phyloP scores from a whole-genome alignment of 768 basidiomycete species.

The Pilatotrama ljubarskyi region DNA sequence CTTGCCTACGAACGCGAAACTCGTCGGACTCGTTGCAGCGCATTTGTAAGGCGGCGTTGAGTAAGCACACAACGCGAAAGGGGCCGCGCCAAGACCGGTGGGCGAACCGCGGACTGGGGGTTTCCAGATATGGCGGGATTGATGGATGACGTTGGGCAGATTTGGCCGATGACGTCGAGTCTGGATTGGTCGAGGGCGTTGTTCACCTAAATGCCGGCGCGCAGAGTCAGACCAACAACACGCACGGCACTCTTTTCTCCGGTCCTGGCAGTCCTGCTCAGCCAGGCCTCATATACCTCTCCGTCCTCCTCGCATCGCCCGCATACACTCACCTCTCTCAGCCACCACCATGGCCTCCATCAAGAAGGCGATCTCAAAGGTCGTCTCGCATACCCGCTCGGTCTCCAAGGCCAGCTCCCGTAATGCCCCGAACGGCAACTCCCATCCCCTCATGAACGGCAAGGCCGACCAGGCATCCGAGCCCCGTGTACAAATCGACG shows the following conservation, averaged over 20 bases:
- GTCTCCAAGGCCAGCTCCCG: conserved; percentile 14
- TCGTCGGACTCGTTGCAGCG: neutral
- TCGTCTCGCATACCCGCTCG: conserved; percentile 18
- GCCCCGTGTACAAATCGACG: conserved; percentile 2
- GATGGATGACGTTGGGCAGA: conserved; percentile 13
- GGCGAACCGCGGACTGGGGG: neutral
- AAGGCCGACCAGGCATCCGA: conserved; percentile 4
- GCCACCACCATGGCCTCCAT: conserved; percentile 23
- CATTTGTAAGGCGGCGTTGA: neutral
- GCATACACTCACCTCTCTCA: conserved; percentile 7
- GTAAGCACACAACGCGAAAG: neutral
- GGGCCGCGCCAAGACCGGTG: neutral
- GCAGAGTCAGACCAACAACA: neutral
- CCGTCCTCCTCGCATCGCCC: neutral
- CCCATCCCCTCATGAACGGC: conserved; percentile 17
- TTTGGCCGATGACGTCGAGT: conserved; percentile 15
- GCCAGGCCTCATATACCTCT: conserved; percentile 1
- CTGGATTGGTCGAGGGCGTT: conserved; percentile 12
- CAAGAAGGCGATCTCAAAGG: conserved; percentile 22
- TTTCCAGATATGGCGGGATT: conserved; percentile 5
- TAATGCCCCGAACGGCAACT: conserved; percentile 8
- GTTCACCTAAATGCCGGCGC: conserved; percentile 1
- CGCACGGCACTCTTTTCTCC: neutral
- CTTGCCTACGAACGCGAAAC: too few relatives aligned
- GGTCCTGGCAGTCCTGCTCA: neutral